Evolutionary conservation across 768 basidiomycete genomes (phyloP), one percentile per base, ranked within the genome.

Genomic region (Saitozyma sp.): DNA sequence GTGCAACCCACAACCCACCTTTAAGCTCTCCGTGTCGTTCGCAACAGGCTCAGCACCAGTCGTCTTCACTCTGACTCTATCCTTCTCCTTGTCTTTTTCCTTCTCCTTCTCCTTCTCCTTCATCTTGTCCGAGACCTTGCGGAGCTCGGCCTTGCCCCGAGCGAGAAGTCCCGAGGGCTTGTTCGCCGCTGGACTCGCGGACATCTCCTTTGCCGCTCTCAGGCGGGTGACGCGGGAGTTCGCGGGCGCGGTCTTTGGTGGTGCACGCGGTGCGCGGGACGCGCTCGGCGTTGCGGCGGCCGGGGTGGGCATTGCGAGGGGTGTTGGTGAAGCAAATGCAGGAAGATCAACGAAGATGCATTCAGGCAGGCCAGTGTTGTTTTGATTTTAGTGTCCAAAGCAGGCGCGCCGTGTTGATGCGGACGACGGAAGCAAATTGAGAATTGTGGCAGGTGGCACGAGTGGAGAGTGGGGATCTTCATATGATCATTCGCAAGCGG

Each of bases 71-170:
- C 16, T 52, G 13, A 17, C 39, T 17, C 20, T 39, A 11, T 56
- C 49, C 43, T 40, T 39, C n/a, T 56, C 49, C 43, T 40, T 46
- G 2, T 42, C 41, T 38, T 49, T 41, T 17, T 45, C 58, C 59
- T 63, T 68, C 20, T 61, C 60, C 61, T 65, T 73, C 16, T 73
- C 68, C 56, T 70, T 73, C 46, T 68, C 61, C n/a, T 59, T 61
- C 13, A 69, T 64, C 57, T 72, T 75, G 17, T 65, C 70, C 10
- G 70, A 71, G 1, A 75, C 70, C 20, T 67, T 75, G 41, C 73
- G 57, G 41, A 75, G 65, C 16, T 68, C 72, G 48, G 68, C 72
- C 58, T 67, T 70, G 8, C 72, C 67, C 48, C 68, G 69, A 9
- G 73, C 73, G 11, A 75, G 40, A 8, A 75, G 43, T 6, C 73